Evolutionary conservation across 169 alveolate species (phyloP), one percentile per base, ranked within the genome.

Genomic region (Cryptosporidium sp.): DNA sequence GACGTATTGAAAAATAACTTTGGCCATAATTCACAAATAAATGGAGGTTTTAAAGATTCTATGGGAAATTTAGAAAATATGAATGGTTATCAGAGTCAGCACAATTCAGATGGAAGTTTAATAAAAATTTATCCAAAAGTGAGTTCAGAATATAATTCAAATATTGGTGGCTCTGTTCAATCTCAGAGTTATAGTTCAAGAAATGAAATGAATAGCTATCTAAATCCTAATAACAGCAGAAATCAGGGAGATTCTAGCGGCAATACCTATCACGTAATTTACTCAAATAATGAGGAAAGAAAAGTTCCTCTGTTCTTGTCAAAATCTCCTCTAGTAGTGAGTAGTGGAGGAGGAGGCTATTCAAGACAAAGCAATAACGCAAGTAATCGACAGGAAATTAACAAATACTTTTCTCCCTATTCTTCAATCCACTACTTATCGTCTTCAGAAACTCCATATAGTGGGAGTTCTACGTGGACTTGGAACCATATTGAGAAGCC

Each of bases 401-500:
- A 80, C 52, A 80, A 48, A 26, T 23, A 62, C 52, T 80, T 80
- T 50, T 80, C 89, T n/a, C 89, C 89, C 2, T 80, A 80, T 45
- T 80, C 89, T 9, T 80, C 89, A 59, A 65, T 80, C 16, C 75
- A 80, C 67, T 80, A 80, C 52, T 29, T 80, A 43, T 14, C 39
- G 12, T 35, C 75, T 8, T 16, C 43, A 29, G 37, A 61, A 41
- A 48, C 69, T 12, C 74, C 43, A 21, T 10, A 23, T 29, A 23
- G 21, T 14, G 69, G 39, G 31, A 39, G 62, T 45, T 31, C 74
- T n/a, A 65, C 29, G 18, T 80, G 89, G 89, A 59, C 29, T 23
- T 80, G 89, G 89, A 67, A 80, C 14, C 89, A 35, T 23, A 80
- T 80, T 43, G 68, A 80, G 33, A 80, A 80, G 51, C 89, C 89